Percentiles rank a stretch among this genome's conserved stretches.
phyloP scores from a whole-genome alignment of 768 basidiomycete genomes.

The Boletus tomentosulus region DNA sequence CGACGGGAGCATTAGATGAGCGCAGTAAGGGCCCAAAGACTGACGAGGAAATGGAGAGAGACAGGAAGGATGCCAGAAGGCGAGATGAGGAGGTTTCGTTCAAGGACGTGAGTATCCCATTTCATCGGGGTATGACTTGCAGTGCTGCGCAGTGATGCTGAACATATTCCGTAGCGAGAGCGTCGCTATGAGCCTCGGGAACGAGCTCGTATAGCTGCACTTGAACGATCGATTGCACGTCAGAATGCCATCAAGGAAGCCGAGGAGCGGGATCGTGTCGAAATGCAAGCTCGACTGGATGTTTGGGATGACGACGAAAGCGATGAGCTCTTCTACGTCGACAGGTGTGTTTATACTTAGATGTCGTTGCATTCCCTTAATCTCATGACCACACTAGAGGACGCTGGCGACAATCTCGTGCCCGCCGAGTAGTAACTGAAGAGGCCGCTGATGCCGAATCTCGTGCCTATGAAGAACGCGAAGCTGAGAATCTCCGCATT shows the following conservation, averaged over 20 bases:
- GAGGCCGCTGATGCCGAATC: slow-evolving; percentile 83
- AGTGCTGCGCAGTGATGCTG: not conserved
- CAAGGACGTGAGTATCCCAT: slow-evolving; percentile 62
- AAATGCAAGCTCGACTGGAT: slow-evolving; percentile 78
- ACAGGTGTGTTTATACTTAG: slow-evolving; percentile 55
- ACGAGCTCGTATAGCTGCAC: slow-evolving; percentile 67
- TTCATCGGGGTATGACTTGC: not conserved
- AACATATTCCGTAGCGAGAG: slow-evolving; percentile 59
- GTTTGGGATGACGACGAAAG: slow-evolving; percentile 93
- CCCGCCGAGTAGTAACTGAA: slow-evolving; percentile 68
- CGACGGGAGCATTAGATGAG: slow-evolving; percentile 33
- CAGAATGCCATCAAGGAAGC: slow-evolving; percentile 69
- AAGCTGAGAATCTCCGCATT: slow-evolving; percentile 79
- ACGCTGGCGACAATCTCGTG: slow-evolving; percentile 81
- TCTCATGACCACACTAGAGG: slow-evolving; percentile 36
- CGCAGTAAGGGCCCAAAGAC: slow-evolving; percentile 51
- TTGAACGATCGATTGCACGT: slow-evolving; percentile 73
- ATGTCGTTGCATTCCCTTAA: not conserved
- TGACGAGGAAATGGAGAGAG: slow-evolving; percentile 85
- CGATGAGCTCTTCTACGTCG: slow-evolving; percentile 88
- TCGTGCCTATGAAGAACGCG: slow-evolving; percentile 75
- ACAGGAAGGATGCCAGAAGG: slow-evolving; percentile 69
- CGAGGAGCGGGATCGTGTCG: slow-evolving; percentile 73
- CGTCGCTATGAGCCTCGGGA: slow-evolving; percentile 92
- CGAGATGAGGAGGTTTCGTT: slow-evolving; percentile 83